A percentile compares a stretch with the other conserved stretches of the same genome.
Conservation (phyloP, 1,284 basidiomycete genomes). For the Ustilago lituana region DNA sequence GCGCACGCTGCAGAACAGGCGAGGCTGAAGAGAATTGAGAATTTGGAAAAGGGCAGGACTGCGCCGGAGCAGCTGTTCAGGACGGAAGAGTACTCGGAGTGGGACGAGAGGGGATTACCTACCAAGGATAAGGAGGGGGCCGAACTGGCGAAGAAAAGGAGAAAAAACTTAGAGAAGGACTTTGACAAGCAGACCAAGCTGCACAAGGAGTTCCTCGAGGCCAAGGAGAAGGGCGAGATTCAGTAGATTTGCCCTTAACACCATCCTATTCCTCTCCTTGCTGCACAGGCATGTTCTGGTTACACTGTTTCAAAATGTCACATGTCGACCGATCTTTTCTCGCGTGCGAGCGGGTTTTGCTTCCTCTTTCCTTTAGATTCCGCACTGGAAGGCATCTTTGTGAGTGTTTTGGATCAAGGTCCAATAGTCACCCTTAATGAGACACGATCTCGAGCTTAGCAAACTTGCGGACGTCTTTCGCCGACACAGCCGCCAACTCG, state of each 20-base stretch:
- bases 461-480: conserved; percentile 19
- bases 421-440: too few species aligned
- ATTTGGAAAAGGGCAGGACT: conserved; percentile 83
- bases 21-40: conserved; percentile 77
- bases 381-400: too few species aligned
- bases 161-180: conserved; percentile 84
- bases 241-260: conserved; percentile 21
- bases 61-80: conserved; percentile 83
- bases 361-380: too few species aligned
- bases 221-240: conserved; percentile 57
- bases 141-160: conserved; percentile 82
- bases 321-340: too few species aligned
- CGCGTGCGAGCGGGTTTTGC: too few species aligned
- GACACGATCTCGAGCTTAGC: conserved; percentile 30
- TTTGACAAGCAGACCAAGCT: conserved; percentile 74
- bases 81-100: conserved; percentile 74
- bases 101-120: conserved; percentile 86
- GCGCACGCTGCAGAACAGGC: conserved; percentile 78
- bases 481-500: conserved; percentile 70
- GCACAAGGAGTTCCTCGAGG: conserved; percentile 61
- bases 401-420: too few species aligned
- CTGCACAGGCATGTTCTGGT: too few species aligned
- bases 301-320: conserved; percentile 2
- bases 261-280: too few species aligned
- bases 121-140: conserved; percentile 83